These are phyloP conservation scores for Chrysosporium queenslandicum DNA, from an alignment of 2,329 filamentous ascomycete species.

Conservation along the genomic window DNA sequence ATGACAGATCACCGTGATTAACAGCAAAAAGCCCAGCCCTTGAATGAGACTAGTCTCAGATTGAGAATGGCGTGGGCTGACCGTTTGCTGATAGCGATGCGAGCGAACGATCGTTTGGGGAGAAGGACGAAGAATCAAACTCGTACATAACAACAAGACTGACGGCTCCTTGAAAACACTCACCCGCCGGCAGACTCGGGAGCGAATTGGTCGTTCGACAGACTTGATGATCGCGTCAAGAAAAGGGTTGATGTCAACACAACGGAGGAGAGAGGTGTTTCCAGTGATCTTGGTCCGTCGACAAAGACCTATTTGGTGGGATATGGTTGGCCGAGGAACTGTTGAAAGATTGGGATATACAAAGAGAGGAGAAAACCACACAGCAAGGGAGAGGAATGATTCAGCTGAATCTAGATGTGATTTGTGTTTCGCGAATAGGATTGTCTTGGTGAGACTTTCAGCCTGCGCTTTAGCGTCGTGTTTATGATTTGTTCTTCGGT, in stretches of 20 bases:
- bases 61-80: background rate
- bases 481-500: constrained; percentile 1
- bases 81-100: background rate
- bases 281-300: background rate
- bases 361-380: background rate
- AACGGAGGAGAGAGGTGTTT: background rate
- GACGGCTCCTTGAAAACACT: background rate
- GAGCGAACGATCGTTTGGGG: background rate
- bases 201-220: background rate
- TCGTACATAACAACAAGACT: background rate
- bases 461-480: constrained; percentile 2
- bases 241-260: background rate
- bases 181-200: background rate
- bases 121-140: background rate
- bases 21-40: background rate
- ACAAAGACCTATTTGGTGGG: no score
- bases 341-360: background rate
- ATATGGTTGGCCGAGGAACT: background rate
- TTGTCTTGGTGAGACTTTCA: constrained; percentile 2
- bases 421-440: background rate
- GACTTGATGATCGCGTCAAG: background rate
- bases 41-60: background rate
- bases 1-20: background rate
- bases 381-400: background rate
- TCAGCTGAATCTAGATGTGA: background rate